Conservation (phyloP, 257 asterid species). For the Echium plantagineum region DNA sequence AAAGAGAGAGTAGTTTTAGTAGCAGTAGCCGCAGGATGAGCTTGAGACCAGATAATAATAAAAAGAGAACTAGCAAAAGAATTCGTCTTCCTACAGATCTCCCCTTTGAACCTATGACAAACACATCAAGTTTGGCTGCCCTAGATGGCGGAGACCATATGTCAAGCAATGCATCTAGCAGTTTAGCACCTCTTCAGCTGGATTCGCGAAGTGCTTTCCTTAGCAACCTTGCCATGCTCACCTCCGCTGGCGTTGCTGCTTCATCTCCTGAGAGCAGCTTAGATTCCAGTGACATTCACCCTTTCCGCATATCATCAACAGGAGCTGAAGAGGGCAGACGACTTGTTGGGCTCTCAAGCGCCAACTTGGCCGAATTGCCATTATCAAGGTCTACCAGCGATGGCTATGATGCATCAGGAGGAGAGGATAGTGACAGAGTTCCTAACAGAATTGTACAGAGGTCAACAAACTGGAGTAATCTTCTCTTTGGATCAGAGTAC, state of each 20-base stretch:
- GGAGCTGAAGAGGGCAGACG: conserved; percentile 51
- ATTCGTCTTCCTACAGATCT: conserved; percentile 78
- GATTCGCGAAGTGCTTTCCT: conserved; percentile 57
- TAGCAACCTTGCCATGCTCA: conserved; percentile 25
- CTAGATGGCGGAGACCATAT: conserved; percentile 24
- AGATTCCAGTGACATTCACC: conserved; percentile 72
- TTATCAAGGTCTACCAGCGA: conserved; percentile 84
- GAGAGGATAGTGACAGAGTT: conserved; percentile 88
- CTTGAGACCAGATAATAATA: conserved; percentile 38
- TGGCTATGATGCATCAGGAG: conserved; percentile 97
- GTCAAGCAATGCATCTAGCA: conserved; percentile 34
- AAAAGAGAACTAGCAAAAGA: conserved; percentile 64
- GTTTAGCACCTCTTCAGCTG: conserved; percentile 61
- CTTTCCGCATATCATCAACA: conserved; percentile 48
- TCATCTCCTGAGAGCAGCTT: conserved; percentile 93
- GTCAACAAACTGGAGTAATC: conserved; percentile 61
- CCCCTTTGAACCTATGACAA: conserved; percentile 39
- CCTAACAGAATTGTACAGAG: conserved; percentile 47
- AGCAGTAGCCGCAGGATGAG: conserved; percentile 51
- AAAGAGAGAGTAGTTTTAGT: conserved; percentile 58
- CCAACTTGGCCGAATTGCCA: conserved; percentile 27
- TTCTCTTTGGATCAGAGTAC: conserved; percentile 59
- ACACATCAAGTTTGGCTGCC: conserved; percentile 18
- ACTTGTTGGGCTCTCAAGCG: conserved; percentile 36
- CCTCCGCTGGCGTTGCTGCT: conserved; percentile 35